Percentiles rank a stretch among this genome's conserved stretches.
These are phyloP conservation scores for Colletotrichum sp. DNA, from an alignment of 2,329 filamentous ascomycete species.

Conservation along the genomic window DNA sequence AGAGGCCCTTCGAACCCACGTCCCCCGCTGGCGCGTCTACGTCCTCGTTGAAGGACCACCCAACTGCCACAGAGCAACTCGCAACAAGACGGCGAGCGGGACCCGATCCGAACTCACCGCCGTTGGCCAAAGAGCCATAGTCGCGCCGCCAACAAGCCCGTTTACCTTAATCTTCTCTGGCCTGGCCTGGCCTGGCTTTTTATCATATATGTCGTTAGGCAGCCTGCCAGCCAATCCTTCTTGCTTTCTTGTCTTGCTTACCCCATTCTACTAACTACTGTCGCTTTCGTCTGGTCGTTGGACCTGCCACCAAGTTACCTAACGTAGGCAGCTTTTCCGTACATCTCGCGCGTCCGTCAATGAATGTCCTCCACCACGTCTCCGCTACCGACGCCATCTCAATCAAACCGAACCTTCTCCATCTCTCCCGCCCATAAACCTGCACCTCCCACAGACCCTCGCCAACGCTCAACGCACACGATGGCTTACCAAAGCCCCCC, in stretches of 20 bases:
- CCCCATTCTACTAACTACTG: neutral
- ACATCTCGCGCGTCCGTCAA: neutral
- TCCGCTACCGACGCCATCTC: neutral
- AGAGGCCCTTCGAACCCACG: neutral
- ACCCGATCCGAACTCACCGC: slow-evolving; percentile 15
- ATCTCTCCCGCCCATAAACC: neutral
- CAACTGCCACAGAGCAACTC: neutral
- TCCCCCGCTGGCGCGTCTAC: neutral
- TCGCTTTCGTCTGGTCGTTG: neutral
- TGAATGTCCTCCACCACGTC: neutral
- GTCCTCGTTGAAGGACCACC: neutral
- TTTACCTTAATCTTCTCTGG: neutral
- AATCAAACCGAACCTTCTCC: neutral
- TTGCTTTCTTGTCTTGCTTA: neutral
- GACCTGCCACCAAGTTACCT: neutral
- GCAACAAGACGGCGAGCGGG: neutral
- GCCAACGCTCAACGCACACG: neutral
- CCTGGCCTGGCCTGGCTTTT: neutral
- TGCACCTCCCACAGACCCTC: neutral
- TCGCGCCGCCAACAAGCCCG: neutral
- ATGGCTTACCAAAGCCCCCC: slow-evolving; percentile 19
- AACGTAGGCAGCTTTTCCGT: neutral
- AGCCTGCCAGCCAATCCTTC: neutral
- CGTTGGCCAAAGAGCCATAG: slow-evolving; percentile 3
- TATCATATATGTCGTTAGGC: neutral